Evolutionary conservation across 768 basidiomycete genomes (phyloP).

Genomic region (Lactarius hengduanensis): DNA sequence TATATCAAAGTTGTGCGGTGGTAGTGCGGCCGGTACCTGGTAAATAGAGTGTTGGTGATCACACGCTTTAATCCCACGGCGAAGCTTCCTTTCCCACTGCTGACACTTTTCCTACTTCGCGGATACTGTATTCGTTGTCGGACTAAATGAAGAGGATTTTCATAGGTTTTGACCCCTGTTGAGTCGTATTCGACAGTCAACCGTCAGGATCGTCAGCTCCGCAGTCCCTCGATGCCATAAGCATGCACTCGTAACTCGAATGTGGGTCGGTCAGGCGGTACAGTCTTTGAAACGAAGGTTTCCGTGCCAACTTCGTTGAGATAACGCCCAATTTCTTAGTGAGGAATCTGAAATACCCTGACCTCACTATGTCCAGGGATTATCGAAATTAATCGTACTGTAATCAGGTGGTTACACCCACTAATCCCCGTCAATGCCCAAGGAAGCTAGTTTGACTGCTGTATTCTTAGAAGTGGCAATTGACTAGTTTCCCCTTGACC

Average conservation of each 20-base stretch:
- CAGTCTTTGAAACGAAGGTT: neutral
- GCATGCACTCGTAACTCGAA: no score
- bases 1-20: neutral
- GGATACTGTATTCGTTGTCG: neutral
- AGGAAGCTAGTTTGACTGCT: neutral
- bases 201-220: neutral
- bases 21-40: neutral
- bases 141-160: neutral
- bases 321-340: constrained; percentile 10
- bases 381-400: neutral
- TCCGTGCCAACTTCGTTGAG: neutral
- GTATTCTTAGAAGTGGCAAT: neutral
- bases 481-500: neutral
- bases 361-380: neutral
- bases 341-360: neutral
- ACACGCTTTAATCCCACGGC: neutral
- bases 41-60: neutral
- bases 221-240: neutral
- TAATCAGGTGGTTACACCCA: neutral
- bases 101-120: neutral
- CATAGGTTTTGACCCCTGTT: neutral
- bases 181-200: neutral
- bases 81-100: constrained; percentile 8
- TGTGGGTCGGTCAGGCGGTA: neutral
- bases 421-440: neutral